These are phyloP conservation scores for Dryas octopetala DNA, from an alignment of 306 rosid genomes.

Conservation along the genomic window DNA sequence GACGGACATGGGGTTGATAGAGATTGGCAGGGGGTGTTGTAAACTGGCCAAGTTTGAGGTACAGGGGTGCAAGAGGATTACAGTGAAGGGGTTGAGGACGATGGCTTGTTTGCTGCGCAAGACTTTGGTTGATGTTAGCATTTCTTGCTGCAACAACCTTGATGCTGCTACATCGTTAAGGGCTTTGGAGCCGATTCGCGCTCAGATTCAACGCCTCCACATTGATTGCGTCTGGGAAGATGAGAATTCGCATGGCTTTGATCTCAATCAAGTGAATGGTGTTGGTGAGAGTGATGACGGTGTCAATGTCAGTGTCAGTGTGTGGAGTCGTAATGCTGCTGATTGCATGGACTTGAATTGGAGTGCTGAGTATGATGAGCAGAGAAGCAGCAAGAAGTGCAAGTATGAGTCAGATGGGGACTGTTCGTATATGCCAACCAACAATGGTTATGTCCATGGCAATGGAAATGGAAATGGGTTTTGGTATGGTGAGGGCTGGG, in stretches of 20 bases:
- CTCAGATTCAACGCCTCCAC: slow-evolving; percentile 68
- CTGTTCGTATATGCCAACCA: slow-evolving; percentile 25
- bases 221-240: slow-evolving; percentile 79
- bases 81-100: slow-evolving; percentile 69
- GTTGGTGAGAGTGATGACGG: slow-evolving; percentile 6
- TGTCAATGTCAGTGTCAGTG: slow-evolving; percentile 3
- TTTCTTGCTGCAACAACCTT: slow-evolving; percentile 68
- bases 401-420: slow-evolving; percentile 33
- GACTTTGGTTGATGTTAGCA: slow-evolving; percentile 60
- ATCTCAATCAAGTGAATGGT: slow-evolving; percentile 28
- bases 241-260: slow-evolving; percentile 27
- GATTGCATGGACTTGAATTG: slow-evolving; percentile 30
- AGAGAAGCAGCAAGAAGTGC: slow-evolving; percentile 52
- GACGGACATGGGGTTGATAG: slow-evolving; percentile 88
- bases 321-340: neutral
- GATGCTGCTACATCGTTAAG: slow-evolving; percentile 50
- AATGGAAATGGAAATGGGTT: slow-evolving; percentile 45
- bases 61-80: slow-evolving; percentile 69
- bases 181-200: slow-evolving; percentile 70
- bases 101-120: slow-evolving; percentile 53
- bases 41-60: slow-evolving; percentile 57
- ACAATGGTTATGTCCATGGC: slow-evolving; percentile 22
- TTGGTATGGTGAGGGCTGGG: slow-evolving; percentile 56
- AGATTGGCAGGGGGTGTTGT: slow-evolving; percentile 83
- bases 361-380: slow-evolving; percentile 39